Base-by-base conservation (phyloP, 495 filamentous ascomycete genomes). In the Aspergillus homomorphus region DNA sequence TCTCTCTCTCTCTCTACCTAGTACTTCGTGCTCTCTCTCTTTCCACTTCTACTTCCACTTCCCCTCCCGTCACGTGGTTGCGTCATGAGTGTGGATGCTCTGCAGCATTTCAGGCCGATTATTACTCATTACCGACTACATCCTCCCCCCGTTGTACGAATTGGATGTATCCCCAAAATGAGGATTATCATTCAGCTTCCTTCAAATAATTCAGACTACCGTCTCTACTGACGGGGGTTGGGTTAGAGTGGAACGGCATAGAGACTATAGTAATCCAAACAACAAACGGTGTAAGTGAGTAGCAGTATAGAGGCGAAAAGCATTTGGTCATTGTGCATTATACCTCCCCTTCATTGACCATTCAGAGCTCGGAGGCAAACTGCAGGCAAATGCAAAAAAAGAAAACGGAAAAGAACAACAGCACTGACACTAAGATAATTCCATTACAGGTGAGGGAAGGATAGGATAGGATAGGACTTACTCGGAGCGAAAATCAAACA, bases 41-140 rank as follows among this genome's bases (percentile, higher is more conserved):
- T 2, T 12, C 33, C 33, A 2, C 33, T 38, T 12, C 15, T 5
- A 5, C 33, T 12, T 12, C 56, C 28, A 51, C 48, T 46, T 51
- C 53, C 58, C 59, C 61, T 51, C 52, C 61, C 69, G 68, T 77
- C 75, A 77, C 75, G 75, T 77, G 74, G 69, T 66, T 68, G 67
- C 69, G 70, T 74, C 71, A 76, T 74, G 69, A 63, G 68, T 66
- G 67, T 63, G 66, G 62, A 59, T 63, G 58, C 58, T 41, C 54
- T 65, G 63, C 66, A 68, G 59, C 63, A 64, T n/a, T 43, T 58
- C 15, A 42, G 26, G 4, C 9, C 26, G 15, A 38, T 38, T 2
- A 38, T 38, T 12, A 5, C 2, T 38, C 2, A 5, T 38, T 38
- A 38, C 33, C 33, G 15, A n/a, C n/a, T 38, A 10, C 33, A 12